Conservation (phyloP, 169 alveolate genomes). For the Cyclospora cayetanensis region DNA sequence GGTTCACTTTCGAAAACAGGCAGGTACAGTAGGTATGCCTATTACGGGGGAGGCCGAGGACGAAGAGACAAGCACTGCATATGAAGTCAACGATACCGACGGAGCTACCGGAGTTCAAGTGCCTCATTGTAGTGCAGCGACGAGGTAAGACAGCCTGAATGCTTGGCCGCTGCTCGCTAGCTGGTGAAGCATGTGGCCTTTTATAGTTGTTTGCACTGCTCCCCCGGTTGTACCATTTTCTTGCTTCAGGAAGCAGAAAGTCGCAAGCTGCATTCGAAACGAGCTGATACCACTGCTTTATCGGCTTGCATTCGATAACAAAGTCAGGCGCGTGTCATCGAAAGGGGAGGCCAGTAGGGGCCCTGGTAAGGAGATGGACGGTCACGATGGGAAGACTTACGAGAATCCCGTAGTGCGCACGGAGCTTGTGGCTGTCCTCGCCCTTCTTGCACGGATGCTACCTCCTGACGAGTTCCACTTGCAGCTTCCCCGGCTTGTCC, state of each 20-base stretch:
- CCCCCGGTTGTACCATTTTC: too few species aligned
- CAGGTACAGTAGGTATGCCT: not conserved
- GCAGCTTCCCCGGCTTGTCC: slow-evolving; percentile 72
- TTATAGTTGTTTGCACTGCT: too few species aligned
- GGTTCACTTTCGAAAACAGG: not conserved
- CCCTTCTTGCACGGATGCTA: slow-evolving; percentile 57
- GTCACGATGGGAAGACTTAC: not conserved
- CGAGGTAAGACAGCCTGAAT: too few species aligned
- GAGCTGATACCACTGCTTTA: slow-evolving; percentile 59
- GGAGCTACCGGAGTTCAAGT: too few species aligned
- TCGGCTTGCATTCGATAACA: slow-evolving; percentile 64
- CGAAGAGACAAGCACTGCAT: not conserved
- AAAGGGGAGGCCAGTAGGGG: not conserved
- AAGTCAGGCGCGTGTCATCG: slow-evolving; percentile 18
- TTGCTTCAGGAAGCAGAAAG: not conserved
- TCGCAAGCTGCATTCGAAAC: slow-evolving; percentile 31
- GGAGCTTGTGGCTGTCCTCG: slow-evolving; percentile 59
- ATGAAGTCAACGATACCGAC: not conserved
- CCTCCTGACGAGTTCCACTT: slow-evolving; percentile 50
- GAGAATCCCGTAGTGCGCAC: slow-evolving; percentile 59
- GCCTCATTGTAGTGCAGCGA: too few species aligned
- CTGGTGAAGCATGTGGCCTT: too few species aligned
- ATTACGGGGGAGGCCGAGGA: not conserved
- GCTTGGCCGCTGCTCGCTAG: too few species aligned
- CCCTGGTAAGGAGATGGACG: slow-evolving; percentile 1